Conservation (phyloP, 2,329 filamentous ascomycete species). For the Fusarium oxysporum region DNA sequence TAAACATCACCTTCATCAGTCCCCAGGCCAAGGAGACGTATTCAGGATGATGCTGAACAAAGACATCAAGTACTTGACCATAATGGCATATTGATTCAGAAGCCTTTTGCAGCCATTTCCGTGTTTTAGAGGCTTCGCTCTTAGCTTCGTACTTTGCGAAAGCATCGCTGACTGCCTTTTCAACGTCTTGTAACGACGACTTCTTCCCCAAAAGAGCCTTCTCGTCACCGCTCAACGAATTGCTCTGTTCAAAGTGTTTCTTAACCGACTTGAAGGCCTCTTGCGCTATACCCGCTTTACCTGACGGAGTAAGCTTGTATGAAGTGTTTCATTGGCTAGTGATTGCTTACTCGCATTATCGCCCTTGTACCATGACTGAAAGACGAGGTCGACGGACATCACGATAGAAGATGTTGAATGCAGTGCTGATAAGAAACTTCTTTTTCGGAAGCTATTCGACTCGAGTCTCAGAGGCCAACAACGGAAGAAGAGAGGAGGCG, state of each 20-base stretch:
- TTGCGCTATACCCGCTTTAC: neutral
- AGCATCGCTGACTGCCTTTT: neutral
- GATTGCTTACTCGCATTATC: neutral
- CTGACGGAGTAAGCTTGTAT: neutral
- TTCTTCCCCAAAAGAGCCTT: neutral
- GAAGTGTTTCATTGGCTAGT: neutral
- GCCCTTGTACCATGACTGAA: neutral
- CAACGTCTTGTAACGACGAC: neutral
- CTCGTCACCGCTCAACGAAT: neutral
- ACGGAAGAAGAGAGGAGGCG: neutral
- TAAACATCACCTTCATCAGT: conserved; percentile 16
- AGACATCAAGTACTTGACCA: conserved; percentile 2
- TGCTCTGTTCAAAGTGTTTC: neutral
- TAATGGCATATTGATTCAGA: conserved; percentile 17
- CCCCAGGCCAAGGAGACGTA: conserved; percentile 26
- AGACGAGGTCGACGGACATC: neutral
- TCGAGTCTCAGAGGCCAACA: fast-evolving
- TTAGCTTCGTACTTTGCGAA: conserved; percentile 2
- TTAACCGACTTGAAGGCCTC: neutral
- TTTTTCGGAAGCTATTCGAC: fast-evolving
- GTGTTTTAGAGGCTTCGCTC: neutral
- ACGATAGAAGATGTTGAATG: neutral
- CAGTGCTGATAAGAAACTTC: fast-evolving
- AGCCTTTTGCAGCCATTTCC: neutral
- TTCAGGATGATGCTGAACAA: conserved; percentile 20